Evolutionary conservation across 2,329 filamentous ascomycete species (phyloP).

Genomic region (Periconia sp.): DNA sequence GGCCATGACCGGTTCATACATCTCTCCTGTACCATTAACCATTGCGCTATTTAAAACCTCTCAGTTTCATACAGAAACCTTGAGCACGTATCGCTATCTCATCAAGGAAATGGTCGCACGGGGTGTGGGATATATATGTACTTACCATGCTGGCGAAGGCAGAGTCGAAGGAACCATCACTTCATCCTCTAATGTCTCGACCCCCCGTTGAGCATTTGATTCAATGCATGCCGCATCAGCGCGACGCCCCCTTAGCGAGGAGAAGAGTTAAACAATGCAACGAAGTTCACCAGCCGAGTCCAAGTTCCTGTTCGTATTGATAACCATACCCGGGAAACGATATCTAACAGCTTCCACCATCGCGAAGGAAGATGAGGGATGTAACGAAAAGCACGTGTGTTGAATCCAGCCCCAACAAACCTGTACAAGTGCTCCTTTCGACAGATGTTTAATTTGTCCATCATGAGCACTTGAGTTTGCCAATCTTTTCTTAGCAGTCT

Average conservation of each 20-base stretch:
- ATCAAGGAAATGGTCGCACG: too few species aligned
- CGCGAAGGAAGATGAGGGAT: slow-evolving; percentile 68
- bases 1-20: too few species aligned
- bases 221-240: slow-evolving; percentile 77
- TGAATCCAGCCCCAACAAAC: slow-evolving; percentile 73
- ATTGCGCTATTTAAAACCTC: too few species aligned
- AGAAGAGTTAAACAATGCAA: slow-evolving; percentile 76
- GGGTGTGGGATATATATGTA: too few species aligned
- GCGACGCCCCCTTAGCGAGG: slow-evolving; percentile 83
- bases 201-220: too few species aligned
- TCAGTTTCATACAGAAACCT: too few species aligned
- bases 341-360: slow-evolving; percentile 75
- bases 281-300: slow-evolving; percentile 71
- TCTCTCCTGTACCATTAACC: too few species aligned
- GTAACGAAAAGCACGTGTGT: slow-evolving; percentile 58
- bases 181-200: too few species aligned
- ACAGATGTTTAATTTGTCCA: slow-evolving; percentile 58
- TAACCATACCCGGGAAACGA: slow-evolving; percentile 64
- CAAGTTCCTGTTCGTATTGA: slow-evolving; percentile 52
- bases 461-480: slow-evolving; percentile 3
- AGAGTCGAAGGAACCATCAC: too few species aligned
- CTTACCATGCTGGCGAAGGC: too few species aligned
- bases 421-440: slow-evolving; percentile 69
- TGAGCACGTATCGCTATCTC: too few species aligned
- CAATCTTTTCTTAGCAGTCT: slow-evolving; percentile 65